Base-by-base conservation (phyloP, 345 rosid species). In the Hibiscus syriacus region DNA sequence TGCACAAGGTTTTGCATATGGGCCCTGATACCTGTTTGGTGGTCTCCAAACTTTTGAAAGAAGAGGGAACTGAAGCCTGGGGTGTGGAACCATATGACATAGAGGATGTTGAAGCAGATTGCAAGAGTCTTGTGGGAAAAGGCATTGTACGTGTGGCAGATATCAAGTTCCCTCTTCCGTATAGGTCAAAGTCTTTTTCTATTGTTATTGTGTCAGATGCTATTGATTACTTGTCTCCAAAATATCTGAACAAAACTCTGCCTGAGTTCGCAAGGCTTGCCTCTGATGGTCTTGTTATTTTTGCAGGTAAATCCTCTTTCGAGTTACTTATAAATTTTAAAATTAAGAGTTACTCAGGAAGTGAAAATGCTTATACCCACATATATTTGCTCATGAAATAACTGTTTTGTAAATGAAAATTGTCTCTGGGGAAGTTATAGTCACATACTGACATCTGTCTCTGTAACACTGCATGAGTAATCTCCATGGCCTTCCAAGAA, bases 31-130 rank as follows among this genome's bases (percentile, higher is more conserved):
- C 98, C 50, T 95, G 99, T 74, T 83, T 96, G 4, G 87, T 88
- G 71, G 96, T 92, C 69, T 88, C 96, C 50, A 79, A 76, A 66
- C 82, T 95, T 49, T 73, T 90, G 72, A 87, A 90, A 81, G 97
- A 88, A 82, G 91, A 87, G 70, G 96, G 90, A 76, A 92, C 89
- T 17, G 98, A 95, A 80, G 96, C 91, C n/a, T 92, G 99, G 99
- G 98, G 99, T 34, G 84, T 92, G 17, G 98, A 92, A 74, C 99
- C 99, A 2, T 95, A 95, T 75, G 99, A 95, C 76, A 79, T 91
- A 23, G 99, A 95, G 74, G 99, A 95, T 74, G 94, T 85, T 17
- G 98, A 90, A 74, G 80, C 81, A 54, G 83, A 71, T 74, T 95
- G 99, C 90, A 90, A 85, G 75, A 64, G 67, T 45, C 88, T 95